These are phyloP conservation scores for Penicillium sp. DNA, from an alignment of 2,329 filamentous ascomycete genomes.

Conservation along the genomic window DNA sequence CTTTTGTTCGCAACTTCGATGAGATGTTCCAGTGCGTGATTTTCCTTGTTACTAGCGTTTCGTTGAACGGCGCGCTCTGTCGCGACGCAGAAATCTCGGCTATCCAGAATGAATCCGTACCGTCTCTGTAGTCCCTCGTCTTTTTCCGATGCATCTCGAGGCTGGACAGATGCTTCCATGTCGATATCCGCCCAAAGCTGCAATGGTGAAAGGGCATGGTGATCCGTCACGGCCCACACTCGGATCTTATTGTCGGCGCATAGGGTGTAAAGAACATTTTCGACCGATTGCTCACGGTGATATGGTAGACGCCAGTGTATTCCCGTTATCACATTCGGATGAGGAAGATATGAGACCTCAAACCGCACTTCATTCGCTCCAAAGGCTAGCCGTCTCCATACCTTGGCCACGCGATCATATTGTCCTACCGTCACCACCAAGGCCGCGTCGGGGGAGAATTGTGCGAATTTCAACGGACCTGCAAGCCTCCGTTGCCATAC, in stretches of 20 bases:
- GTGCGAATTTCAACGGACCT: constrained; percentile 70
- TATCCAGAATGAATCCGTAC: constrained; percentile 80
- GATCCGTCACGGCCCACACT: constrained; percentile 79
- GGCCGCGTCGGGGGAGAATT: constrained; percentile 81
- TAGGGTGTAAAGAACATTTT: constrained; percentile 88
- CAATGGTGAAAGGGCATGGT: constrained; percentile 68
- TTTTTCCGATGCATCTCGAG: constrained; percentile 45
- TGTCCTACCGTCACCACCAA: constrained; percentile 79
- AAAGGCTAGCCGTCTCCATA: constrained; percentile 87
- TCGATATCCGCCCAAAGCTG: constrained; percentile 81
- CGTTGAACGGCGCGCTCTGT: constrained; percentile 73
- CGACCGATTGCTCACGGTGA: constrained; percentile 73
- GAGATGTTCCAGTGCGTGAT: constrained; percentile 77
- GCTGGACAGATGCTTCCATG: constrained; percentile 68
- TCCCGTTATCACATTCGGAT: constrained; percentile 76
- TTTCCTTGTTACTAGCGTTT: constrained; percentile 59
- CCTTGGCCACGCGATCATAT: constrained; percentile 81
- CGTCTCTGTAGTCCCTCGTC: constrained; percentile 47
- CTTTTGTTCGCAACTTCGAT: constrained; percentile 81
- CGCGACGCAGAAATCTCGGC: constrained; percentile 73
- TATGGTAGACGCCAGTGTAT: constrained; percentile 82
- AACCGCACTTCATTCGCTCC: constrained; percentile 81
- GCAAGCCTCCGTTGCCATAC: constrained; percentile 77
- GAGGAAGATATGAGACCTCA: constrained; percentile 86
- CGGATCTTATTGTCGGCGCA: constrained; percentile 78